Evolutionary conservation across 2,329 filamentous ascomycete species (phyloP), one percentile per base, ranked within the genome.

Genomic region (Phoma sp.): DNA sequence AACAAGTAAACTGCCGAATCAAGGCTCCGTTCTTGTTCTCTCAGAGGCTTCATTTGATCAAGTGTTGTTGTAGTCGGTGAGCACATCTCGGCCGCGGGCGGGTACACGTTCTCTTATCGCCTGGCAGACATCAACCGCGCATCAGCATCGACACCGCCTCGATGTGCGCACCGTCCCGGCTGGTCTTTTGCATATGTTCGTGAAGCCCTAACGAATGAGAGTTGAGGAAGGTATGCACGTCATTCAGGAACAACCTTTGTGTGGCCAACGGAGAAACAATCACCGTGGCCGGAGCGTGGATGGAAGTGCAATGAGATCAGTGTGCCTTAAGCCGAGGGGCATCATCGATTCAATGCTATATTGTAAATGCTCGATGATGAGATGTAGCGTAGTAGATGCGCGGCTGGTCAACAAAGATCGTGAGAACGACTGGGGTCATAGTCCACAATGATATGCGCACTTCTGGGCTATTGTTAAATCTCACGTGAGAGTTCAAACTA

Each of bases 61-160:
- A 21, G 10, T 6, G 25, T 45, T 27, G 48, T 24, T 37, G n/a
- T 45, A 6, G 49, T 41, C 41, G 36, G 43, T 39, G 32, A 39
- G 29, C 10, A 19, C 36, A 43, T 55, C 47, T 47, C 52, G 52
- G 52, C 52, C 52, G 52, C 52, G 52, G 52, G 52, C 31, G 46
- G 46, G 15, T 51, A 25, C 29, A 31, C 29, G 10, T 13, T 12
- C 40, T 47, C 35, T 47, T 51, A 32, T 55, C 46, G 52, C 37
- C 36, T 29, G 45, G 24, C 36, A 46, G 17, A 21, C 24, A 25
- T 43, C 22, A 17, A 46, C 36, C 36, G 52, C 52, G 43, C 43
- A 50, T 45, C 46, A 55, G 41, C 46, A 40, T 24, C 13, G 24
- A 41, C 41, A 46, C 24, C 19, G 52, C 46, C 37, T 46, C 31